A percentile compares a stretch with the other conserved stretches of the same genome.
These are phyloP conservation scores for Ballota nigra DNA, from an alignment of 257 asterid species.

Conservation along the genomic window DNA sequence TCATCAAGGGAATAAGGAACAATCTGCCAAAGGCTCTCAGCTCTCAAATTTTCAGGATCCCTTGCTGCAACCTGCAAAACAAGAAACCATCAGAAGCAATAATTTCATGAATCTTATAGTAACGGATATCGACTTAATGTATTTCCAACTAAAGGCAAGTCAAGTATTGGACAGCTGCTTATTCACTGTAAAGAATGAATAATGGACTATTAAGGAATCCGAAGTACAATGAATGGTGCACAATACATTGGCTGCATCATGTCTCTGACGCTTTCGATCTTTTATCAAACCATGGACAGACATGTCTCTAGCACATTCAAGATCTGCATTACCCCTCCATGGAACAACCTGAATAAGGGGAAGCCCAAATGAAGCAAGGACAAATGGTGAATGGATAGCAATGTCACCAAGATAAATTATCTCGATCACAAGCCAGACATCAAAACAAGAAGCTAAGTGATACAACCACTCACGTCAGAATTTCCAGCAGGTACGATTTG, in stretches of 20 bases:
- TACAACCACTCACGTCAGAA: slow-evolving; percentile 47
- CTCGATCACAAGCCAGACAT: slow-evolving; percentile 11
- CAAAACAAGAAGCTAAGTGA: slow-evolving; percentile 18
- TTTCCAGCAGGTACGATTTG: slow-evolving; percentile 33
- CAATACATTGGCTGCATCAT: slow-evolving; percentile 39
- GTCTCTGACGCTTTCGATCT: slow-evolving; percentile 35
- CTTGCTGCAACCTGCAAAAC: slow-evolving; percentile 39
- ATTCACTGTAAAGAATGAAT: slow-evolving; percentile 2
- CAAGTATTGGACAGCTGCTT: slow-evolving; percentile 11
- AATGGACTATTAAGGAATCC: slow-evolving; percentile 11
- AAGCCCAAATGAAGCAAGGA: slow-evolving; percentile 19
- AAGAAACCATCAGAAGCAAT: slow-evolving; percentile 20
- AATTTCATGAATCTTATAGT: slow-evolving; percentile 8
- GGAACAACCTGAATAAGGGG: slow-evolving; percentile 39
- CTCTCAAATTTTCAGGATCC: slow-evolving; percentile 30
- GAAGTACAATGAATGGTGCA: slow-evolving; percentile 27
- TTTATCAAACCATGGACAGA: slow-evolving; percentile 32
- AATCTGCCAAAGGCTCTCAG: slow-evolving; percentile 23
- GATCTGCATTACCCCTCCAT: slow-evolving; percentile 28
- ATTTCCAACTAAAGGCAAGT: slow-evolving; percentile 4
- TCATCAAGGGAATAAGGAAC: slow-evolving; percentile 30
- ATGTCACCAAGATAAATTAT: background rate
- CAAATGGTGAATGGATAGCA: background rate
- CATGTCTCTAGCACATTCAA: slow-evolving; percentile 27
- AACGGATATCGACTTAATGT: slow-evolving; percentile 4